A percentile compares a stretch with the other conserved stretches of the same genome.
These are phyloP conservation scores for Quercus tomentella DNA, from an alignment of 331 rosid species.

Conservation along the genomic window DNA sequence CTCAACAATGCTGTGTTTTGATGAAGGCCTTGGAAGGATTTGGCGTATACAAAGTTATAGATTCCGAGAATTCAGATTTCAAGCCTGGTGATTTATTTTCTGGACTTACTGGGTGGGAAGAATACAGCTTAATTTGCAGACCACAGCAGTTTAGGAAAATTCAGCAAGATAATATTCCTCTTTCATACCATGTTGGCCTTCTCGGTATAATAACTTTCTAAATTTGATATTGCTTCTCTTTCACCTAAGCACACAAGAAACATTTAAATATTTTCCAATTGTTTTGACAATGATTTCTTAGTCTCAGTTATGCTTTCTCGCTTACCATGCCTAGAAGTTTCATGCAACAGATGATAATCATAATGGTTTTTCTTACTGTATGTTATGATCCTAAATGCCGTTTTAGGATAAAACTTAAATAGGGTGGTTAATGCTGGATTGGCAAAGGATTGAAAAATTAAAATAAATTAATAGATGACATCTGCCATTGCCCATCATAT, in stretches of 20 bases:
- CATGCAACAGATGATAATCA: background rate
- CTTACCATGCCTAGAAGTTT: background rate
- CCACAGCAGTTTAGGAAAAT: conserved; percentile 33
- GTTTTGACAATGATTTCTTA: background rate
- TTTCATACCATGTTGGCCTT: conserved; percentile 52
- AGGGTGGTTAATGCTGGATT: too few species aligned
- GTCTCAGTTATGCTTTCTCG: background rate
- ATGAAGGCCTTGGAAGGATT: conserved; percentile 60
- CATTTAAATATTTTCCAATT: background rate
- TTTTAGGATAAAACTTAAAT: too few species aligned
- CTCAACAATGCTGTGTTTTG: conserved; percentile 3
- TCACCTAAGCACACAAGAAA: background rate
- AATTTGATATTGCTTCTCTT: background rate
- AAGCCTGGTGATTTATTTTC: conserved; percentile 39
- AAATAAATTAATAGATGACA: too few species aligned
- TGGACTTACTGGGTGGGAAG: conserved; percentile 48
- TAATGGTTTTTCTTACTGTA: too few species aligned
- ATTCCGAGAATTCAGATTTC: conserved; percentile 41
- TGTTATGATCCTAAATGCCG: too few species aligned
- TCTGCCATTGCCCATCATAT: too few species aligned
- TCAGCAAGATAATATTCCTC: conserved; percentile 34
- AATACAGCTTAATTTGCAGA: conserved; percentile 37
- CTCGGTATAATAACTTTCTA: conserved; percentile 34
- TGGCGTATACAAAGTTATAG: conserved; percentile 45
- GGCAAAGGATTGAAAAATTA: too few species aligned